These are phyloP conservation scores for Collybiopsis confluens DNA, from an alignment of 768 basidiomycete species.

Conservation along the genomic window DNA sequence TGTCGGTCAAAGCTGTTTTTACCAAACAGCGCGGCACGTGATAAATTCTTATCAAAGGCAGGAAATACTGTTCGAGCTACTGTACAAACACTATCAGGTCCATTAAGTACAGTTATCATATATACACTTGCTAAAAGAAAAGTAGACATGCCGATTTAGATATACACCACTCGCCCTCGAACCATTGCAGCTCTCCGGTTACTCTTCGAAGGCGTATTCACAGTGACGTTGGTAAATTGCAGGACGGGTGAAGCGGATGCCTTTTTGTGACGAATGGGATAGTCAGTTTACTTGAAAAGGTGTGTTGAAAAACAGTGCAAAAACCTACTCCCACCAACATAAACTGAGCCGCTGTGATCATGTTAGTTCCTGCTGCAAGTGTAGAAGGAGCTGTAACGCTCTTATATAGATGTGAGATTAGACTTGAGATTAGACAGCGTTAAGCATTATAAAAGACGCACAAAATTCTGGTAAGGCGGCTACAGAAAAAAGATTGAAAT, in stretches of 20 bases:
- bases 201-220: neutral
- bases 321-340: conserved; percentile 1
- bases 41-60: no score
- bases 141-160: no score
- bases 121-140: no score
- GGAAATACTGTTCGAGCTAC: no score
- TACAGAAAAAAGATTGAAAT: no score
- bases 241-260: neutral
- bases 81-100: no score
- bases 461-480: conserved; percentile 5
- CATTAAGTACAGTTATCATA: no score
- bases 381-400: neutral
- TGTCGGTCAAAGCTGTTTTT: no score
- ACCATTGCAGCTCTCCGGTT: no score
- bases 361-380: conserved; percentile 1
- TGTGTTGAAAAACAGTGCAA: neutral
- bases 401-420: neutral
- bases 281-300: neutral
- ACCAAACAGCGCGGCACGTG: no score
- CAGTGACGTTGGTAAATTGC: conserved; percentile 3
- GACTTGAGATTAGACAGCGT: neutral
- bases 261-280: neutral
- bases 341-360: conserved; percentile 3
- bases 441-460: neutral
- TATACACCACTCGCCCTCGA: no score